Evolutionary conservation across 2,329 filamentous ascomycete genomes (phyloP).

Genomic region (Hypoxylon sp.): DNA sequence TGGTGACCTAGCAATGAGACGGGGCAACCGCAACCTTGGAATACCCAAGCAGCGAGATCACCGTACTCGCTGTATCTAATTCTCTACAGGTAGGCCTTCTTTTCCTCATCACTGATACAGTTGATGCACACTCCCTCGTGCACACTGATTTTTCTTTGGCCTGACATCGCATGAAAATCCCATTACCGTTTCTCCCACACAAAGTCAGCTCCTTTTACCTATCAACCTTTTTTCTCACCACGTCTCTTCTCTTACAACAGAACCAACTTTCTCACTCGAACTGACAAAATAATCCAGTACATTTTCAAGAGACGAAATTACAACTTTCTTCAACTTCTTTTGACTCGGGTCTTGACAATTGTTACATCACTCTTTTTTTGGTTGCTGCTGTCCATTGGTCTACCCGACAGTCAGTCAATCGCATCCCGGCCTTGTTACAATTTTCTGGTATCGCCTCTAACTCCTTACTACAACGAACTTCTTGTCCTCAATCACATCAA

Average conservation of each 20-base stretch:
- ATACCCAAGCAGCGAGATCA: slow-evolving; percentile 42
- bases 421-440: slow-evolving; percentile 20
- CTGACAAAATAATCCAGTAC: slow-evolving; percentile 19
- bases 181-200: slow-evolving; percentile 15
- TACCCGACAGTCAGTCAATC: slow-evolving; percentile 17
- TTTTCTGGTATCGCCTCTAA: slow-evolving; percentile 22
- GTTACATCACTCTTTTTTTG: not conserved
- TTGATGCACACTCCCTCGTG: not conserved
- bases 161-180: slow-evolving; percentile 32
- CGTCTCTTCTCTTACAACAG: slow-evolving; percentile 19
- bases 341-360: slow-evolving; percentile 2
- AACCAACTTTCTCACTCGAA: not conserved
- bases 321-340: not conserved
- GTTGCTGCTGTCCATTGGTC: slow-evolving; percentile 19
- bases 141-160: not conserved
- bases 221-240: slow-evolving; percentile 38
- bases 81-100: not conserved
- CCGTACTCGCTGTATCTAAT: not conserved
- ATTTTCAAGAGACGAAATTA: not conserved
- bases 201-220: slow-evolving; percentile 44
- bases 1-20: slow-evolving; percentile 19
- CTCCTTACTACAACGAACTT: slow-evolving; percentile 15
- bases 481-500: slow-evolving; percentile 6
- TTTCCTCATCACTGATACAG: not conserved
- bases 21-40: not conserved